Percentiles rank a stretch among this genome's conserved stretches.
phyloP scores from a whole-genome alignment of 176 grass and related monocot genomes.

The Neostapfia colusana region DNA sequence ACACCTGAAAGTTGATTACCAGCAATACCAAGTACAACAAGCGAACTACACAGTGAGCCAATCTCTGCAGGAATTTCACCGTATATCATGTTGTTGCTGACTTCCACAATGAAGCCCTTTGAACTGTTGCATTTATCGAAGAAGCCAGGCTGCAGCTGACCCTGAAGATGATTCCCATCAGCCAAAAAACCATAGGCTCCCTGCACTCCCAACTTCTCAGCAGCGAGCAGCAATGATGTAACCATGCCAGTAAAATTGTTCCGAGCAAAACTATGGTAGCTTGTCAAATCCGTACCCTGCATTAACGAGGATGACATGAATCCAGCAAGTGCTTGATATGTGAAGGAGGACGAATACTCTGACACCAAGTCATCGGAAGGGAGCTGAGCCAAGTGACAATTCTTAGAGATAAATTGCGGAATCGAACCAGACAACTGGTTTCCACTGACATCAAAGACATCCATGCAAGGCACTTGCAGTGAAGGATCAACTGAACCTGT shows the following conservation, averaged over 20 bases:
- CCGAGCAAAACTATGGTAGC: slow-evolving; percentile 79
- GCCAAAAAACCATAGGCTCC: slow-evolving; percentile 81
- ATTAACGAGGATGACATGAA: slow-evolving; percentile 30
- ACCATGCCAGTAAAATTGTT: slow-evolving; percentile 84
- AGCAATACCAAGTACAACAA: slow-evolving; percentile 68
- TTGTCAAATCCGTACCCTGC: slow-evolving; percentile 37
- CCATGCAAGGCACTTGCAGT: slow-evolving; percentile 77
- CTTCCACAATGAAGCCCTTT: slow-evolving; percentile 63
- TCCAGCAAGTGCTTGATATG: slow-evolving; percentile 45
- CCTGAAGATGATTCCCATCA: slow-evolving; percentile 62
- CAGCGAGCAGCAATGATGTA: slow-evolving; percentile 54
- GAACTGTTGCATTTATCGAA: slow-evolving; percentile 70
- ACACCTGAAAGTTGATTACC: slow-evolving; percentile 69
- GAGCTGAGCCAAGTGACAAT: slow-evolving; percentile 48
- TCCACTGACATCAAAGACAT: slow-evolving; percentile 88
- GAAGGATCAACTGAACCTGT: slow-evolving; percentile 58
- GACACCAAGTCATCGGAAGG: slow-evolving; percentile 53
- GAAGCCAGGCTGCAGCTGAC: slow-evolving; percentile 44
- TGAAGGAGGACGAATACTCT: slow-evolving; percentile 61
- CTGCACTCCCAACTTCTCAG: slow-evolving; percentile 53
- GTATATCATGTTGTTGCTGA: slow-evolving; percentile 74
- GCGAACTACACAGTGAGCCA: slow-evolving; percentile 62
- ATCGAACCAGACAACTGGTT: slow-evolving; percentile 72
- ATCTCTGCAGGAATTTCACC: slow-evolving; percentile 64
- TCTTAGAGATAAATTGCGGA: slow-evolving; percentile 50